Conservation (phyloP, 495 filamentous ascomycete genomes). For the Emericellopsis terricola region DNA sequence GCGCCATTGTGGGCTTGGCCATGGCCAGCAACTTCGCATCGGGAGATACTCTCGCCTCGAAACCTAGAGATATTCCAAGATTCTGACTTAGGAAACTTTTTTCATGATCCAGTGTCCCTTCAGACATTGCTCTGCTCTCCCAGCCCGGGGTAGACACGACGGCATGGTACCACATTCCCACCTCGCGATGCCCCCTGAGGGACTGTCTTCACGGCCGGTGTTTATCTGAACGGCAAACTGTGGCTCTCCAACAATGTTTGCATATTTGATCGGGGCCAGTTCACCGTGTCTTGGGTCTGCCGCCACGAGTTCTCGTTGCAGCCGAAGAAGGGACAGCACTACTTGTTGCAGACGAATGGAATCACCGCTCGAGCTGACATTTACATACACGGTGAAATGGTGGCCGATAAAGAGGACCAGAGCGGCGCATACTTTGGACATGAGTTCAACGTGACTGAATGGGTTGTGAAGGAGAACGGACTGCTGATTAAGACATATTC, state of each 20-base stretch:
- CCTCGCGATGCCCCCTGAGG: constrained; percentile 35
- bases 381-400: constrained; percentile 35
- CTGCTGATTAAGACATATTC: constrained; percentile 35
- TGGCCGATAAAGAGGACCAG: constrained; percentile 29
- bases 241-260: constrained; percentile 40
- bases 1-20: too few relatives aligned
- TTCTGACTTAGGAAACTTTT: constrained; percentile 41
- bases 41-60: constrained; percentile 10
- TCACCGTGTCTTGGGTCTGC: constrained; percentile 41
- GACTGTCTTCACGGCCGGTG: constrained; percentile 35
- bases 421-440: constrained; percentile 38
- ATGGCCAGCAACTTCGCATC: too few relatives aligned
- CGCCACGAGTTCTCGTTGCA: constrained; percentile 33
- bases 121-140: constrained; percentile 24
- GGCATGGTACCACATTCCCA: constrained; percentile 32
- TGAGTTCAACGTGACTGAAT: constrained; percentile 31
- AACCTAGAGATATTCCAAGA: constrained; percentile 19
- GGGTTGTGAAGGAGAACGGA: constrained; percentile 24
- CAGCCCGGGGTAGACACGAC: constrained; percentile 25
- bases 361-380: constrained; percentile 44
- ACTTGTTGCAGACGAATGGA: constrained; percentile 36
- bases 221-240: constrained; percentile 35
- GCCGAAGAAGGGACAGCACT: constrained; percentile 21
- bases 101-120: constrained; percentile 19
- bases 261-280: constrained; percentile 23